phyloP scores from a whole-genome alignment of 1,139 yeast genomes.

The Geotrichum phurueaensis region DNA sequence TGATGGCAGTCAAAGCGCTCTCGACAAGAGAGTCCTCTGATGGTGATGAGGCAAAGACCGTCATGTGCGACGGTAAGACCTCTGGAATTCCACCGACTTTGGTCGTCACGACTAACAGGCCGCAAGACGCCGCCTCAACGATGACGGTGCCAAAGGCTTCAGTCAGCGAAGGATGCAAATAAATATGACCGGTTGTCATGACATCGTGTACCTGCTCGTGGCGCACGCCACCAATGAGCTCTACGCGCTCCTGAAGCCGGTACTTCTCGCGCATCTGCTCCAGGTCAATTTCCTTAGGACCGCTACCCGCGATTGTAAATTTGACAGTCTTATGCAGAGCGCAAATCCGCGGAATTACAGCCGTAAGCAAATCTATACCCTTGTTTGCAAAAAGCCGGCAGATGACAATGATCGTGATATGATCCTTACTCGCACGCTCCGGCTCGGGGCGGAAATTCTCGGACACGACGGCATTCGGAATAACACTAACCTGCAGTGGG shows the following conservation, averaged over 20 bases:
- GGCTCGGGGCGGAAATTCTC: constrained; percentile 67
- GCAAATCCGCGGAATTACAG: constrained; percentile 82
- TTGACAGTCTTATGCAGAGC: constrained; percentile 54
- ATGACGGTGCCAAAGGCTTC: constrained; percentile 98
- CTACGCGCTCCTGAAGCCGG: constrained; percentile 81
- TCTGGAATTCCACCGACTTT: constrained; percentile 98
- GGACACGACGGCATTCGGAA: constrained; percentile 92
- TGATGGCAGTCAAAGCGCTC: constrained; percentile 63
- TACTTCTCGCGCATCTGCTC: constrained; percentile 92
- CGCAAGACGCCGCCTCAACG: constrained; percentile 97
- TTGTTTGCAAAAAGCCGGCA: constrained; percentile 92
- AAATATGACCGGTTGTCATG: constrained; percentile 90
- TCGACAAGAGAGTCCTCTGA: constrained; percentile 72
- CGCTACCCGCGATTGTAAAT: constrained; percentile 91
- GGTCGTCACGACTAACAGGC: constrained; percentile 87
- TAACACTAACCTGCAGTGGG: constrained; percentile 75
- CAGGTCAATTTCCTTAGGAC: constrained; percentile 87
- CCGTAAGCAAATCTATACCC: constrained; percentile 85
- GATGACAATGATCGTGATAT: constrained; percentile 81
- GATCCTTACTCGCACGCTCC: constrained; percentile 28
- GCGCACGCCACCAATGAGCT: constrained; percentile 75
- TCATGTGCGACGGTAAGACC: constrained; percentile 89
- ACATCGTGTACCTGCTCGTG: constrained; percentile 93
- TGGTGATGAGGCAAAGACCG: constrained; percentile 75
- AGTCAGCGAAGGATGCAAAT: constrained; percentile 86